phyloP scores from a whole-genome alignment of 176 grass and related monocot genomes.

The Rhynchospora pubera region DNA sequence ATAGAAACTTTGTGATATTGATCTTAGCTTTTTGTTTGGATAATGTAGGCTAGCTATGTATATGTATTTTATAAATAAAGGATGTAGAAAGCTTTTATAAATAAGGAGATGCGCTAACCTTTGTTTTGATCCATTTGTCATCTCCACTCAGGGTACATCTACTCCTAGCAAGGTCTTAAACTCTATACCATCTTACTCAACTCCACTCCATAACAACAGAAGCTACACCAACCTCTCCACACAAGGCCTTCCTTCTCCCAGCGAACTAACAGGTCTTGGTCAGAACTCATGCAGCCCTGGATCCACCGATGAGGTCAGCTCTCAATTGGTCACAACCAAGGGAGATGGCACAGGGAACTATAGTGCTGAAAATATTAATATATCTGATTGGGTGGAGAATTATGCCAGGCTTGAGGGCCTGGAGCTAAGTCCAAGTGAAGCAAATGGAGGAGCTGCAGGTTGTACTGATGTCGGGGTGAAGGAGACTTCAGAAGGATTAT shows the following conservation, averaged over 20 bases:
- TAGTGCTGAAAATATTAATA: slow-evolving; percentile 7
- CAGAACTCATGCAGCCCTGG: slow-evolving; percentile 41
- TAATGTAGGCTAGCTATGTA: not conserved
- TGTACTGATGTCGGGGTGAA: slow-evolving; percentile 8
- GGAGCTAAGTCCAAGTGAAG: slow-evolving; percentile 5
- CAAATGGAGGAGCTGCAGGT: not conserved
- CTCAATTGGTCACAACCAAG: slow-evolving; percentile 29
- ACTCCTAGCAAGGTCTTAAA: slow-evolving; percentile 15
- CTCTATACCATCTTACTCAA: slow-evolving; percentile 26
- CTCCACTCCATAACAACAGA: slow-evolving; percentile 5
- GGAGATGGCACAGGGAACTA: slow-evolving; percentile 8
- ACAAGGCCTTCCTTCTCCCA: not conserved
- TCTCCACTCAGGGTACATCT: slow-evolving; percentile 27
- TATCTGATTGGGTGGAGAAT: slow-evolving; percentile 38
- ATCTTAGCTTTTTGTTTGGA: not conserved
- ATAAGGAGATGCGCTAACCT: not conserved
- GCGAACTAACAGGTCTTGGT: slow-evolving; percentile 29
- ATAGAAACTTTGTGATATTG: not conserved
- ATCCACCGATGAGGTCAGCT: slow-evolving; percentile 77
- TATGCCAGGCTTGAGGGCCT: slow-evolving; percentile 22
- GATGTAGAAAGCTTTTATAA: too few relatives aligned
- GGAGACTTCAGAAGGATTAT: slow-evolving; percentile 10
- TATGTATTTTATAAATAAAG: not conserved
- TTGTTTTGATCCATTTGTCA: not conserved
- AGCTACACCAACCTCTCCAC: not conserved